Conservation (phyloP, 2,329 filamentous ascomycete genomes). For the Ceratocystis cacaofunesta region DNA sequence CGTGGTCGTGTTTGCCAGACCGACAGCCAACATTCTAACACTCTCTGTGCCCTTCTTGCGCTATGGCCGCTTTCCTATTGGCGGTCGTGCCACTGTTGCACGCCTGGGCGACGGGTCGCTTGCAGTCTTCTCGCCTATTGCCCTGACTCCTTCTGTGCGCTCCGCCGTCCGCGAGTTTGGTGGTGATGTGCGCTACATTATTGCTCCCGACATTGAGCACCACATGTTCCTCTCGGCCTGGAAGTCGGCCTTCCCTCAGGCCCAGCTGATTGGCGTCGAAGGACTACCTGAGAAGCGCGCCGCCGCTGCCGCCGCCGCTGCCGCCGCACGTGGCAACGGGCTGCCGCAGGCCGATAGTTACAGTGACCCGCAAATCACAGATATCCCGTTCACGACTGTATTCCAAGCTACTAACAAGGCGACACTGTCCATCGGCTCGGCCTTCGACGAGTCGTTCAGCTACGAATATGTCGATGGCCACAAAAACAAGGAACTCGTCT, state of each 20-base stretch:
- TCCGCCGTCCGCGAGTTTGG: conserved; percentile 48
- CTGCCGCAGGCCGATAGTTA: conserved; percentile 21
- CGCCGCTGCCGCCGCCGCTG: conserved; percentile 26
- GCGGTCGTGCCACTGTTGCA: conserved; percentile 75
- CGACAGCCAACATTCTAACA: conserved; percentile 65
- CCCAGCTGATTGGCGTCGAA: conserved; percentile 68
- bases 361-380: conserved; percentile 27
- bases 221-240: conserved; percentile 86
- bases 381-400: conserved; percentile 48
- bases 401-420: conserved; percentile 45
- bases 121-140: conserved; percentile 83
- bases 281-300: conserved; percentile 72
- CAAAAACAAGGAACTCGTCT: conserved; percentile 74
- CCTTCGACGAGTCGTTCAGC: conserved; percentile 79
- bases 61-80: conserved; percentile 65
- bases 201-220: conserved; percentile 81
- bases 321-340: conserved; percentile 29
- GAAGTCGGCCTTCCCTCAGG: conserved; percentile 62
- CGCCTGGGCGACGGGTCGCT: conserved; percentile 63
- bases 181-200: conserved; percentile 64
- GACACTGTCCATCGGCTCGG: conserved; percentile 44
- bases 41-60: conserved; percentile 74
- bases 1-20: conserved; percentile 77
- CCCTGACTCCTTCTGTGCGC: conserved; percentile 60
- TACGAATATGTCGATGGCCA: conserved; percentile 71